Percentiles rank a stretch among this genome's conserved stretches.
phyloP scores from a whole-genome alignment of 768 basidiomycete genomes.

The Suillus spraguei region DNA sequence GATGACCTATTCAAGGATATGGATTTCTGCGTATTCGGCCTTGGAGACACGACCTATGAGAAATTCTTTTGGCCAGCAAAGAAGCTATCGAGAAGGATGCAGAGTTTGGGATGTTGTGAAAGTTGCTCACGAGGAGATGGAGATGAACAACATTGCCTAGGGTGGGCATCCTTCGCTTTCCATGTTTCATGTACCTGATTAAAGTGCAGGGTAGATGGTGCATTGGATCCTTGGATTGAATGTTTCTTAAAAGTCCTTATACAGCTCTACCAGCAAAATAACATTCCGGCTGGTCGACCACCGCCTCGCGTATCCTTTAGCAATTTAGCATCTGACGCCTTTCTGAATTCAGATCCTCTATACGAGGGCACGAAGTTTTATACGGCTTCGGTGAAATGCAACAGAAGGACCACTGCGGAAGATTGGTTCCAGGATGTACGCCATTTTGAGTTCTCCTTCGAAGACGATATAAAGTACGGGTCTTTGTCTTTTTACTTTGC shows the following conservation, averaged over 20 bases:
- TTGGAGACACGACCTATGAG: constrained; percentile 87
- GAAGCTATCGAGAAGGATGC: constrained; percentile 64
- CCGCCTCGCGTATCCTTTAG: constrained; percentile 33
- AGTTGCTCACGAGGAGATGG: constrained; percentile 75
- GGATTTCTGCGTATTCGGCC: constrained; percentile 72
- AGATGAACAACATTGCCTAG: constrained; percentile 81
- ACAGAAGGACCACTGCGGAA: constrained; percentile 70
- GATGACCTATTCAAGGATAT: constrained; percentile 78
- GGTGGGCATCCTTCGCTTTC: constrained; percentile 47
- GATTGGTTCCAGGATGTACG: constrained; percentile 96
- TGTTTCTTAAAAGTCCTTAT: constrained; percentile 49
- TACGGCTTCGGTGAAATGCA: constrained; percentile 56
- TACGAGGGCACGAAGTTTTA: constrained; percentile 42
- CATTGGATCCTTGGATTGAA: constrained; percentile 70
- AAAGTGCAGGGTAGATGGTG: constrained; percentile 64
- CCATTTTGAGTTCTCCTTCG: constrained; percentile 78
- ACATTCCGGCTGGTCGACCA: constrained; percentile 16
- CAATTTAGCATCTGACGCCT: neutral
- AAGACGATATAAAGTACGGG: constrained; percentile 60
- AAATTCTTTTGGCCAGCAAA: constrained; percentile 94
- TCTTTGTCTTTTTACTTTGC: constrained; percentile 8
- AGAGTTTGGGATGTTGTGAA: constrained; percentile 67
- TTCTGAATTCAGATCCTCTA: constrained; percentile 34
- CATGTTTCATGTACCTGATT: constrained; percentile 9
- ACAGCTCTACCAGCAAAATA: constrained; percentile 39